phyloP scores from a whole-genome alignment of 2,329 filamentous ascomycete species.

The Lojkania enalia region DNA sequence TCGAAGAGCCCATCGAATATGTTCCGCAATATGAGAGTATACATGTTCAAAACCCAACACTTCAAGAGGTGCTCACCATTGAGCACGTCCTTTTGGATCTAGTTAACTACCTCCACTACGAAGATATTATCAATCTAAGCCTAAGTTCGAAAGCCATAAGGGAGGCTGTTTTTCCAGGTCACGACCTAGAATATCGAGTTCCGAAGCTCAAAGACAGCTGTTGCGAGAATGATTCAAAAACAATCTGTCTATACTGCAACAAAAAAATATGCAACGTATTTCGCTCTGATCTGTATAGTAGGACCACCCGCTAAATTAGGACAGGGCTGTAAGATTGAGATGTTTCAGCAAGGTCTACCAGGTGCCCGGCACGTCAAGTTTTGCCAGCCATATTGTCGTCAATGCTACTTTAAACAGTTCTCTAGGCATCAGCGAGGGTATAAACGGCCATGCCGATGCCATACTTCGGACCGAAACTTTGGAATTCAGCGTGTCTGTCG shows the following conservation, averaged over 20 bases:
- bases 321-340: conserved; percentile 10
- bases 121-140: conserved; percentile 24
- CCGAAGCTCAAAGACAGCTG: conserved; percentile 17
- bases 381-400: conserved; percentile 20
- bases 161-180: conserved; percentile 21
- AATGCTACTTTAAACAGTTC: conserved; percentile 19
- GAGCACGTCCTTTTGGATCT: conserved; percentile 25
- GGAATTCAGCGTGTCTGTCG: conserved; percentile 17
- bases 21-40: conserved; percentile 9
- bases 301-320: not conserved
- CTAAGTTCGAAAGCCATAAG: conserved; percentile 14
- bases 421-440: conserved; percentile 1
- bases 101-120: conserved; percentile 17
- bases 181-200: conserved; percentile 16
- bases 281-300: not conserved
- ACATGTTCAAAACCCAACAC: conserved; percentile 12
- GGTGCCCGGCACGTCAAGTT: conserved; percentile 17
- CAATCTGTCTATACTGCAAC: conserved; percentile 23
- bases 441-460: conserved; percentile 17
- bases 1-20: conserved; percentile 9
- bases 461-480: conserved; percentile 3
- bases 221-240: conserved; percentile 13
- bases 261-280: conserved; percentile 19
- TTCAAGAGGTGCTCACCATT: conserved; percentile 19
- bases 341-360: conserved; percentile 11